Evolutionary conservation across 352 stramenopile species (phyloP).

Genomic region (Salisapilia sapeloensis): DNA sequence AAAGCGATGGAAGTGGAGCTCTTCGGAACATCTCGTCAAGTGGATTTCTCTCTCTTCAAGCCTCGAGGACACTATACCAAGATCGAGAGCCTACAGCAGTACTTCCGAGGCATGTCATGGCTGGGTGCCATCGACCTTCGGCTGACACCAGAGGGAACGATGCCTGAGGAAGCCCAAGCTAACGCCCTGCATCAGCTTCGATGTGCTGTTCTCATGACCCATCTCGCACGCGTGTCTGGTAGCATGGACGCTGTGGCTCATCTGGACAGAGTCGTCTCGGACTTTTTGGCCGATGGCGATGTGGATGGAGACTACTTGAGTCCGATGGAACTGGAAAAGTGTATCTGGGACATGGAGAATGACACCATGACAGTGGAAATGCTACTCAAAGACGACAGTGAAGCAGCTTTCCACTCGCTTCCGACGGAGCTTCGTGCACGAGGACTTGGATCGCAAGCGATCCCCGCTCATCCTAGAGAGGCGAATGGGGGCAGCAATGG

Average conservation of each 20-base stretch:
- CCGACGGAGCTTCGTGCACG: too few species aligned
- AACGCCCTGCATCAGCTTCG: constrained; percentile 6
- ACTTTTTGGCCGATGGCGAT: constrained; percentile 3
- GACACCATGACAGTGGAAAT: too few species aligned
- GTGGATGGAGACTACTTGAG: constrained; percentile 6
- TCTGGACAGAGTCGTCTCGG: constrained; percentile 2
- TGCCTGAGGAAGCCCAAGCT: constrained; percentile 2
- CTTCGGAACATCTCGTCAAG: constrained; percentile 3
- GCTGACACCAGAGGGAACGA: constrained; percentile 5
- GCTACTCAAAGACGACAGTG: too few species aligned
- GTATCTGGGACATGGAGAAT: too few species aligned
- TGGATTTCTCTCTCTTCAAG: constrained; percentile 14
- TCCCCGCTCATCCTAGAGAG: too few species aligned
- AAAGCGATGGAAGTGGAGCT: constrained; percentile 1
- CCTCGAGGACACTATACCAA: constrained; percentile 11
- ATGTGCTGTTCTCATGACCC: constrained; percentile 4
- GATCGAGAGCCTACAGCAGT: constrained; percentile 1
- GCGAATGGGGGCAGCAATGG: too few species aligned
- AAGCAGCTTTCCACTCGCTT: too few species aligned
- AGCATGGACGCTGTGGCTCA: neutral
- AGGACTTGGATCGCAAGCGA: too few species aligned
- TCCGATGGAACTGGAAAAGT: constrained; percentile 5
- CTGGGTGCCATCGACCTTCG: constrained; percentile 9
- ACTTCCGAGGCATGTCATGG: constrained; percentile 9
- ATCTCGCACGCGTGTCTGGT: constrained; percentile 5